Conservation (phyloP, 1,139 yeast genomes). For the Suhomyces coccinellae region DNA sequence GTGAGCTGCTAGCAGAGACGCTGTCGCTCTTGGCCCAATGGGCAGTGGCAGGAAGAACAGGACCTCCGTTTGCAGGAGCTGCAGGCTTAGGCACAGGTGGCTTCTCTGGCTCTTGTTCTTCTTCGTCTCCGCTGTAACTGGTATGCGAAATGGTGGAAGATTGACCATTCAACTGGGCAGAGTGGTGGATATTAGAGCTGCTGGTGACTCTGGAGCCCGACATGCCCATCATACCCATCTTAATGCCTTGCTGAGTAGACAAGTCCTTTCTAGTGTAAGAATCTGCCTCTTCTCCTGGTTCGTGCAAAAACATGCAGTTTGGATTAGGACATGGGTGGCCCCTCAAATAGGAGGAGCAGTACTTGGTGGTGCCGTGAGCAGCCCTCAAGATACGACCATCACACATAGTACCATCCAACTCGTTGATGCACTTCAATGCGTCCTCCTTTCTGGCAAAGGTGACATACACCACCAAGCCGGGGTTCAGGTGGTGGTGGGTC, state of each 20-base stretch:
- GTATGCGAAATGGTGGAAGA: background rate
- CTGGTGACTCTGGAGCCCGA: conserved; percentile 17
- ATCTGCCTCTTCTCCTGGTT: conserved; percentile 99
- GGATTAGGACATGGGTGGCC: conserved; percentile 98
- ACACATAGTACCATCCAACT: conserved; percentile 90
- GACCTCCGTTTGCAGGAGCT: conserved; percentile 22
- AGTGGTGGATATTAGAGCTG: conserved; percentile 15
- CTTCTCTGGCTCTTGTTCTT: conserved; percentile 16
- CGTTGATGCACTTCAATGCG: conserved; percentile 88
- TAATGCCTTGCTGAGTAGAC: conserved; percentile 74
- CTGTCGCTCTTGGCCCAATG: conserved; percentile 51
- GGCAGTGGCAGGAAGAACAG: conserved; percentile 56
- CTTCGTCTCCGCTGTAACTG: conserved; percentile 24
- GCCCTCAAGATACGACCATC: conserved; percentile 89
- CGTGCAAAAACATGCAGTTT: conserved; percentile 97
- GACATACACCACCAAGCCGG: conserved; percentile 93
- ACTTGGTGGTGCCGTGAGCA: conserved; percentile 98
- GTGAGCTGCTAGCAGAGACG: conserved; percentile 32
- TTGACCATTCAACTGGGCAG: conserved; percentile 9
- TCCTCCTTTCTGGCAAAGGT: conserved; percentile 93
- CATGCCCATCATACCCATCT: conserved; percentile 52
- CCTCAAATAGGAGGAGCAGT: conserved; percentile 90
- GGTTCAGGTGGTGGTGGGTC: conserved; percentile 48
- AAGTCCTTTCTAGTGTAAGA: conserved; percentile 91
- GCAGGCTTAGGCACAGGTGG: conserved; percentile 7